Evolutionary conservation across 805 yeast genomes (phyloP), one percentile per base, ranked within the genome.

Genomic region (Tetrapisispora pingtungensis): DNA sequence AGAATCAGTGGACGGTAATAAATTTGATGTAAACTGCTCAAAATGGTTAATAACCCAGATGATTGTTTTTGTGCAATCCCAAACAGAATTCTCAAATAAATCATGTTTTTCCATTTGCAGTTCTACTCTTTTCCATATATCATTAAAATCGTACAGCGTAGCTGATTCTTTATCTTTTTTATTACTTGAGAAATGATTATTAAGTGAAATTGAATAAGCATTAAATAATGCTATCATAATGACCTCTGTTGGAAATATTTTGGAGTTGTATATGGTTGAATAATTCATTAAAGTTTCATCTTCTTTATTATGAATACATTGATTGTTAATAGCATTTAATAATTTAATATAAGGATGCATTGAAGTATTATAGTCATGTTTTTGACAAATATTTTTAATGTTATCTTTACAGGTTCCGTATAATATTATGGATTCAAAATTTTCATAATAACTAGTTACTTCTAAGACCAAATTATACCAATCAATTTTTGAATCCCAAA

Each of bases 11-110:
- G 55, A 48, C 3, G 64, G 58, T 40, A 61, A 44, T 10, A 64
- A 58, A 31, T 48, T 49, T 20, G 47, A 46, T 1, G 61, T 57
- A 36, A 62, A 62, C 0, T 65, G 64, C 24, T 62, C 61, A 31
- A 60, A 56, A 47, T 57, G 64, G 2, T 60, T 41, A 32, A 55
- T 50, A 10, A 60, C 48, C 62, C 65, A 59, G 5, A 59, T 18
- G n/a, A 62, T 41, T 2, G 53, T 46, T 18, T 52, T 40, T 1
- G 62, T 56, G 44, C 64, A 54, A 18, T 53, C 57, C 62, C 62
- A 61, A 24, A 55, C 47, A 14, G 48, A 40, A 38, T 57, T 60
- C 17, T 50, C 36, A 10, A 36, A 37, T n/a, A 58, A 42, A 27
- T 49, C 51, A 2, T 56, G 26, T 7, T 35, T 44, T 14, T 38